Conservation (phyloP, 2,329 filamentous ascomycete genomes). For the Colletotrichum lini region DNA sequence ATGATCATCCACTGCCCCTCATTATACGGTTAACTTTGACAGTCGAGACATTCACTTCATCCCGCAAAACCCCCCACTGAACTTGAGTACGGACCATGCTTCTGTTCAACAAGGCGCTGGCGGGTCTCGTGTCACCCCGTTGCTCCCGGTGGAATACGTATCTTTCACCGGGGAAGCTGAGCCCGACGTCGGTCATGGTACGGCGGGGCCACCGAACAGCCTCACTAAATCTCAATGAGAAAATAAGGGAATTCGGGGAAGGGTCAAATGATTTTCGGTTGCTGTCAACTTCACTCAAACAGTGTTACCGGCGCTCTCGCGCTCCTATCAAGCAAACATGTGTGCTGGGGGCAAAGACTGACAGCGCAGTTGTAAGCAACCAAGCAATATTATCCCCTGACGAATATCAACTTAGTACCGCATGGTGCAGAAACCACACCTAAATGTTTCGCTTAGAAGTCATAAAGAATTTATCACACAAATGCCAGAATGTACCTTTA, state of each 20-base stretch:
- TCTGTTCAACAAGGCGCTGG: constrained; percentile 18
- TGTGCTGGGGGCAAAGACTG: too few relatives aligned
- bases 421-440: too few relatives aligned
- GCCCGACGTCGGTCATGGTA: neutral
- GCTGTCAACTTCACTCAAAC: too few relatives aligned
- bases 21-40: neutral
- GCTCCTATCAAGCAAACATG: too few relatives aligned
- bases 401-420: too few relatives aligned
- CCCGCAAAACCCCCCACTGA: neutral
- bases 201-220: neutral
- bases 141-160: neutral
- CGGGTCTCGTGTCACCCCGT: constrained; percentile 22
- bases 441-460: too few relatives aligned
- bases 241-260: rapidly evolving
- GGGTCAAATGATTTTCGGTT: too few relatives aligned
- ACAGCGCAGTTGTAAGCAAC: too few relatives aligned
- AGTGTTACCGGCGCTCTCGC: too few relatives aligned
- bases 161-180: neutral
- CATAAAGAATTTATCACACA: too few relatives aligned
- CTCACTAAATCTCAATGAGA: neutral
- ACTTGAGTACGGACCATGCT: neutral
- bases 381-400: too few relatives aligned
- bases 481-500: too few relatives aligned
- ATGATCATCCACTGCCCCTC: neutral
- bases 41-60: neutral